These are phyloP conservation scores for Ganoderma sinense DNA, from an alignment of 1,284 basidiomycete genomes.

Conservation along the genomic window DNA sequence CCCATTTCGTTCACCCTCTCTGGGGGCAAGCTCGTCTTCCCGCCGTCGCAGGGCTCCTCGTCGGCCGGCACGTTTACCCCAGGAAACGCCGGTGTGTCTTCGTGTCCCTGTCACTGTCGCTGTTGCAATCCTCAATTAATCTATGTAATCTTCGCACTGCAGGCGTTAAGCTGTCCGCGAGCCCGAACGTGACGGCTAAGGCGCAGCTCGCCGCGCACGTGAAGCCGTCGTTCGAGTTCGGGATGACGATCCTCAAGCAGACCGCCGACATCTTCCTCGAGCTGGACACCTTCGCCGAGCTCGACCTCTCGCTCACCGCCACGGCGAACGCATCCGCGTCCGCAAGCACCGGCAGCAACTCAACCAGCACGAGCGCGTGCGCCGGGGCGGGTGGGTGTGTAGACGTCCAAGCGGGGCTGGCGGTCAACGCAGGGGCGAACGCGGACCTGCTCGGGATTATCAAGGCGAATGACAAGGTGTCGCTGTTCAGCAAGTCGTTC, in stretches of 20 bases:
- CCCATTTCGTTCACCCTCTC: conserved; percentile 42
- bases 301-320: conserved; percentile 36
- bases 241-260: conserved; percentile 45
- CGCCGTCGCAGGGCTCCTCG: conserved; percentile 30
- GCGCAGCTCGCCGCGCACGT: conserved; percentile 46
- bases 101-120: neutral
- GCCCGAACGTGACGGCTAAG: conserved; percentile 48
- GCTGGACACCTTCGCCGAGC: conserved; percentile 50
- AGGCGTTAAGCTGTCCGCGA: conserved; percentile 52
- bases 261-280: conserved; percentile 47
- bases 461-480: neutral
- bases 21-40: conserved; percentile 51
- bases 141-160: neutral
- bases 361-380: conserved; percentile 14
- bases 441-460: neutral
- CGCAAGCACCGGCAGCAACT: neutral
- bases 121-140: too few species aligned
- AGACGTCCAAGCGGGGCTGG: neutral
- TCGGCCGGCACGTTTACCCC: conserved; percentile 32
- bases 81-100: conserved; percentile 45
- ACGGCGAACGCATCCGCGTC: conserved; percentile 26
- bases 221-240: conserved; percentile 34
- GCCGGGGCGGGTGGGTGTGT: conserved; percentile 19
- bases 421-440: conserved; percentile 2
- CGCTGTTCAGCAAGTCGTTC: neutral